Percentiles rank a stretch among this genome's conserved stretches.
Evolutionary conservation across 768 basidiomycete genomes (phyloP).

Genomic region (Guyanaporus albipodus): DNA sequence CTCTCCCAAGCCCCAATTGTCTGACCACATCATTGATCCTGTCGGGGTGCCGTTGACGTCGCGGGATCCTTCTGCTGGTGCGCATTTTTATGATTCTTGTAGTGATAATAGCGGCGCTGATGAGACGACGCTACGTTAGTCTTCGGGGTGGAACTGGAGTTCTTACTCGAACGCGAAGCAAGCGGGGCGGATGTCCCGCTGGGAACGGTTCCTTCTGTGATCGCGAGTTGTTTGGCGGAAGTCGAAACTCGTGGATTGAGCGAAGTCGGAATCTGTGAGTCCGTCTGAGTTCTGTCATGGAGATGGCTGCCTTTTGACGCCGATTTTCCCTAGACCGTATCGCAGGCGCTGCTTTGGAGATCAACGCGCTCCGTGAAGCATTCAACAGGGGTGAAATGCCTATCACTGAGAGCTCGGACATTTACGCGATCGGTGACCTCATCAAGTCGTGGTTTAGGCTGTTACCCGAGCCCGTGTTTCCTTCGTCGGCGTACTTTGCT

Average conservation of each 20-base stretch:
- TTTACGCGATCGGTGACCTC: constrained; percentile 79
- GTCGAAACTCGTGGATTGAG: constrained; percentile 72
- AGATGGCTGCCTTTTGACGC: neutral
- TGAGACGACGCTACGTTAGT: constrained; percentile 38
- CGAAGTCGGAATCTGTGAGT: constrained; percentile 82
- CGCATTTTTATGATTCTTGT: constrained; percentile 21
- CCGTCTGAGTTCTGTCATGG: neutral
- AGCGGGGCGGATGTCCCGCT: constrained; percentile 46
- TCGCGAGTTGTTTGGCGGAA: constrained; percentile 63
- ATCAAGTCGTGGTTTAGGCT: constrained; percentile 85
- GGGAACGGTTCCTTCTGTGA: constrained; percentile 61
- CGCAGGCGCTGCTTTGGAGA: constrained; percentile 69
- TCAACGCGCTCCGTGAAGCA: constrained; percentile 64
- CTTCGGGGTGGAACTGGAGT: constrained; percentile 74
- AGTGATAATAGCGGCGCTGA: constrained; percentile 1
- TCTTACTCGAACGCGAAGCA: constrained; percentile 64
- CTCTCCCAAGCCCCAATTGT: constrained; percentile 65
- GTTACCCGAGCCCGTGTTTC: constrained; percentile 77
- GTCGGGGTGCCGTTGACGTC: constrained; percentile 46
- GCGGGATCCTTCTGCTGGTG: constrained; percentile 74
- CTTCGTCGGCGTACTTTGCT: constrained; percentile 59
- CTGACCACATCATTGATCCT: constrained; percentile 69
- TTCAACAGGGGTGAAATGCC: constrained; percentile 74
- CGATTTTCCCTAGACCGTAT: constrained; percentile 59
- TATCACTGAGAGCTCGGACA: constrained; percentile 57